These are phyloP conservation scores for Podospora comata DNA, from an alignment of 495 filamentous ascomycete genomes.

Conservation along the genomic window DNA sequence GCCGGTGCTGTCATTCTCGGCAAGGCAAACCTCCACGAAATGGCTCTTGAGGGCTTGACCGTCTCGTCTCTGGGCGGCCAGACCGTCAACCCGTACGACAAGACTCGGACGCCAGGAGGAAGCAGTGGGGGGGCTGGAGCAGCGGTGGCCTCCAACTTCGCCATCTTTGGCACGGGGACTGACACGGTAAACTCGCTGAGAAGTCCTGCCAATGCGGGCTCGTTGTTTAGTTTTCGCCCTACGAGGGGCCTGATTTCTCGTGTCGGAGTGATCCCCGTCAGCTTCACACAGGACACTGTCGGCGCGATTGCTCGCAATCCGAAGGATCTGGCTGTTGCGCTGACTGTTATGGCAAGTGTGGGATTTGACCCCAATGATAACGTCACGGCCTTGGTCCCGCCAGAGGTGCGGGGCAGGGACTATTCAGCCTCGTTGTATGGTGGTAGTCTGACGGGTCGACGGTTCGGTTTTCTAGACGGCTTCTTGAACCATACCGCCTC, in stretches of 20 bases:
- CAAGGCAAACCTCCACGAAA: slow-evolving; percentile 63
- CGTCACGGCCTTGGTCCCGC: slow-evolving; percentile 40
- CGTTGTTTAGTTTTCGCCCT: slow-evolving; percentile 58
- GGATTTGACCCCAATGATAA: slow-evolving; percentile 47
- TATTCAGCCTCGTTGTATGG: slow-evolving; percentile 39
- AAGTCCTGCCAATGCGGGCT: slow-evolving; percentile 61
- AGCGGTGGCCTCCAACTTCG: slow-evolving; percentile 57
- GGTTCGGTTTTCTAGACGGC: slow-evolving; percentile 48
- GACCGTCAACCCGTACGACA: slow-evolving; percentile 61
- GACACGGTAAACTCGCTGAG: slow-evolving; percentile 64
- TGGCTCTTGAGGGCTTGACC: slow-evolving; percentile 60
- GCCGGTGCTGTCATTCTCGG: slow-evolving; percentile 65
- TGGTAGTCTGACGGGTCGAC: slow-evolving; percentile 39
- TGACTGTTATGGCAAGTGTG: slow-evolving; percentile 56
- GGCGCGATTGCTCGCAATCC: slow-evolving; percentile 58
- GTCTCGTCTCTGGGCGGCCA: slow-evolving; percentile 62
- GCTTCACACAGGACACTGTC: slow-evolving; percentile 58
- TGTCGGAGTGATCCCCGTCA: slow-evolving; percentile 57
- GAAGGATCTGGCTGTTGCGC: slow-evolving; percentile 51
- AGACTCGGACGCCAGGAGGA: slow-evolving; percentile 59
- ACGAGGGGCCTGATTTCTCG: slow-evolving; percentile 54
- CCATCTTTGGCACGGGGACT: slow-evolving; percentile 56
- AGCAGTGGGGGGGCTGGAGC: slow-evolving; percentile 62
- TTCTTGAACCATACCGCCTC: slow-evolving; percentile 46
- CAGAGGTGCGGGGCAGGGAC: slow-evolving; percentile 35